phyloP scores from a whole-genome alignment of 768 basidiomycete species.

The Naematelia aurantialba region DNA sequence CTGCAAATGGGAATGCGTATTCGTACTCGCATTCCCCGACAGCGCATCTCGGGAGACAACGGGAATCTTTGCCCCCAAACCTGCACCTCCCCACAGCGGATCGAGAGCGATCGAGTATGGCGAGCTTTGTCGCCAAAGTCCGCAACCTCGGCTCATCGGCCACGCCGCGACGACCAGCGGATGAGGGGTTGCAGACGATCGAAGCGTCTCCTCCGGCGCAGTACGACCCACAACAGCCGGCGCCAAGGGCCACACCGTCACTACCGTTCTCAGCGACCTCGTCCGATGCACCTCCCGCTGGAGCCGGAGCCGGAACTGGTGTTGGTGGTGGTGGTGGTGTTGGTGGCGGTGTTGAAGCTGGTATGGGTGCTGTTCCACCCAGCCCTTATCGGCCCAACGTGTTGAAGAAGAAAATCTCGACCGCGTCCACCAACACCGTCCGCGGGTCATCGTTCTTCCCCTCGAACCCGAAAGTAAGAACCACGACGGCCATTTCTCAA shows the following conservation, averaged over 20 bases:
- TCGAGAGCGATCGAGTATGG: background rate
- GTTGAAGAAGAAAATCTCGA: constrained; percentile 26
- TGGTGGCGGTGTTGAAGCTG: too few species aligned
- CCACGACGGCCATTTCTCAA: constrained; percentile 29
- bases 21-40: background rate
- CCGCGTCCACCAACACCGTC: constrained; percentile 25
- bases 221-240: constrained; percentile 10
- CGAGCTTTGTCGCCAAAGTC: constrained; percentile 1
- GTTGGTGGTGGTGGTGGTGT: too few species aligned
- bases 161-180: background rate
- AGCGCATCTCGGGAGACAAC: background rate
- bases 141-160: background rate
- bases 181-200: background rate
- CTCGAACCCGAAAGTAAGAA: background rate
- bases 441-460: constrained; percentile 21
- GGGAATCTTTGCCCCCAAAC: background rate
- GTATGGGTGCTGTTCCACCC: too few species aligned
- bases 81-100: too few species aligned
- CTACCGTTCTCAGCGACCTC: too few species aligned
- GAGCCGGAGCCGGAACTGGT: too few species aligned
- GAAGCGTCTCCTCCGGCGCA: constrained; percentile 9
- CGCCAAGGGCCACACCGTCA: too few species aligned
- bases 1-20: background rate
- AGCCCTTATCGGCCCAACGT: constrained; percentile 5
- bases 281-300: too few species aligned